Percentiles rank a stretch among this genome's conserved stretches.
Evolutionary conservation across 2,329 filamentous ascomycete species (phyloP).

Genomic region (Colletotrichum siamense): DNA sequence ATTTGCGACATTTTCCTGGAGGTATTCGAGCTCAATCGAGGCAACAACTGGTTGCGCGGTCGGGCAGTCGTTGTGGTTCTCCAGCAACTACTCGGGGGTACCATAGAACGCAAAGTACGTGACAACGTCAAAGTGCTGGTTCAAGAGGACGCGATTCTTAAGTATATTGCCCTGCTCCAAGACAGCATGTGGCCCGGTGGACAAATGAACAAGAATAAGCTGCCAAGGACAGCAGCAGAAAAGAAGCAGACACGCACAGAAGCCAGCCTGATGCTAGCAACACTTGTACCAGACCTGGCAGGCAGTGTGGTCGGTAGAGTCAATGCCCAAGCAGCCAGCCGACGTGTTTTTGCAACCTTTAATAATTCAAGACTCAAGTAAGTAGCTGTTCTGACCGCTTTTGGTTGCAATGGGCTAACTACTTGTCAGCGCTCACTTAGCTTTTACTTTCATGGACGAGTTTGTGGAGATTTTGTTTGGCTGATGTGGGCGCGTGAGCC

Average conservation of each 20-base stretch:
- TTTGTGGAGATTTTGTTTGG: conserved; percentile 69
- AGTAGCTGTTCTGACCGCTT: conserved; percentile 41
- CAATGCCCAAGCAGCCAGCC: conserved; percentile 89
- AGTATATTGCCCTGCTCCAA: conserved; percentile 76
- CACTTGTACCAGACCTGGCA: conserved; percentile 87
- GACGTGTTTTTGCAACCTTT: conserved; percentile 86
- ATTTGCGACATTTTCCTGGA: conserved; percentile 98
- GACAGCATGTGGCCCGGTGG: conserved; percentile 85
- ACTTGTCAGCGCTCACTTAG: conserved; percentile 63
- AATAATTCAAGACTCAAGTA: conserved; percentile 93
- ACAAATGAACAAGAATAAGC: conserved; percentile 51
- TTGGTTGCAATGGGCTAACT: conserved; percentile 21
- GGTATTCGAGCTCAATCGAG: conserved; percentile 90
- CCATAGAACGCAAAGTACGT: conserved; percentile 93
- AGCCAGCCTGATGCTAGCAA: conserved; percentile 87
- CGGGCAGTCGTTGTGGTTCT: conserved; percentile 95
- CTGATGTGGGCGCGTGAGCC: conserved; percentile 19
- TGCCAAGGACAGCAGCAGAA: conserved; percentile 70
- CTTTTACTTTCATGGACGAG: conserved; percentile 76
- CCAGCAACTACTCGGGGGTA: conserved; percentile 93
- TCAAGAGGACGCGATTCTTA: conserved; percentile 79
- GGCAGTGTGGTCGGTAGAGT: conserved; percentile 90
- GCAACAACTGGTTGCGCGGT: conserved; percentile 96
- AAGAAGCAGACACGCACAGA: conserved; percentile 84
- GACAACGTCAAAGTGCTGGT: conserved; percentile 78